Conservation (phyloP, 805 yeast species). For the Kazachstania africana region DNA sequence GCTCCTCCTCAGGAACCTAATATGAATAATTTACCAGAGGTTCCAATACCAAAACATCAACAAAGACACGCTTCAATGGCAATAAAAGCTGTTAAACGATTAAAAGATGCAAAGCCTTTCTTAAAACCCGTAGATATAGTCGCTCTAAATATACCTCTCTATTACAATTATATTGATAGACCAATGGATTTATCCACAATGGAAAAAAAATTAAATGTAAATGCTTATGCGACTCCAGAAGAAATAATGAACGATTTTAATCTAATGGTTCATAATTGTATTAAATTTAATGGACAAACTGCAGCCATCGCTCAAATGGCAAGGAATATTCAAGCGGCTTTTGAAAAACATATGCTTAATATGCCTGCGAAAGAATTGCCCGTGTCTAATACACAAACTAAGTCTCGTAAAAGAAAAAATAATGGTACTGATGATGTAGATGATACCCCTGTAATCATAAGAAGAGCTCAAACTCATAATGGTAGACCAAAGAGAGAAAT, state of each 20-base stretch:
- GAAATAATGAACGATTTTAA: constrained; percentile 69
- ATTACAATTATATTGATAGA: constrained; percentile 66
- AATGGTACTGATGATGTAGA: constrained; percentile 18
- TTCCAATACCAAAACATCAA: constrained; percentile 79
- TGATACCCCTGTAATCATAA: constrained; percentile 33
- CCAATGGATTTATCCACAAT: constrained; percentile 95
- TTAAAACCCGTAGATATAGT: constrained; percentile 81
- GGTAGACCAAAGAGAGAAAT: constrained; percentile 92
- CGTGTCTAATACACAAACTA: constrained; percentile 14
- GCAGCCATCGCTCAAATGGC: constrained; percentile 88
- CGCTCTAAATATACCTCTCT: constrained; percentile 81
- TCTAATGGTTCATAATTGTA: constrained; percentile 74
- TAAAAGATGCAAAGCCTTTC: constrained; percentile 89
- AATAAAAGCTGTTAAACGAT: constrained; percentile 74
- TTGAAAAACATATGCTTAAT: constrained; percentile 84
- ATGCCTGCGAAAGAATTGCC: constrained; percentile 59
- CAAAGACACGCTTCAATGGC: constrained; percentile 66
- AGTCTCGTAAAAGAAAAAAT: constrained; percentile 11
- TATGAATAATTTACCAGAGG: constrained; percentile 51
- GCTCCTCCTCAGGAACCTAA: constrained; percentile 66
- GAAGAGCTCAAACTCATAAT: constrained; percentile 64
- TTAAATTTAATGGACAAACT: constrained; percentile 72
- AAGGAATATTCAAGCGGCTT: constrained; percentile 76
- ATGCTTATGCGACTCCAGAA: constrained; percentile 62
- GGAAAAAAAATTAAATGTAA: constrained; percentile 60